A percentile compares a stretch with the other conserved stretches of the same genome.
These are phyloP conservation scores for Rubus idaeus DNA, from an alignment of 306 rosid genomes.

Conservation along the genomic window DNA sequence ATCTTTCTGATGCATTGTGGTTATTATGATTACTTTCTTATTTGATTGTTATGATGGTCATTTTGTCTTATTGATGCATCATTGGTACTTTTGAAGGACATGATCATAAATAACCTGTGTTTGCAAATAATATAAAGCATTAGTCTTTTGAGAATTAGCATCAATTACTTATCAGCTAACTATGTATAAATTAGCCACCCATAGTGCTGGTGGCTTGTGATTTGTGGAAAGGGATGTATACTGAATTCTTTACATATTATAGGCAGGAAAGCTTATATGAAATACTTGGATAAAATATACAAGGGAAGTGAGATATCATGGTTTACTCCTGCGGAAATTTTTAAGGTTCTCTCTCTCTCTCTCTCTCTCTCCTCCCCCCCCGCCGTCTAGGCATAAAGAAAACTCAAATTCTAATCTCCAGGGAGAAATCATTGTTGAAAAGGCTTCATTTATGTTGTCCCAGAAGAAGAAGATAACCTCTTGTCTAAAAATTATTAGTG, in stretches of 20 bases:
- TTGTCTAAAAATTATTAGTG: not conserved
- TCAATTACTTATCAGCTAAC: not conserved
- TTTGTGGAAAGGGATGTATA: not conserved
- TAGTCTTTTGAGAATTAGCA: not conserved
- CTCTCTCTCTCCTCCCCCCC: not conserved
- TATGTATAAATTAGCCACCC: not conserved
- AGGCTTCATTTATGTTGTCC: not conserved
- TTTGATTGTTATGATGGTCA: not conserved
- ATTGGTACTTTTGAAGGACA: not conserved
- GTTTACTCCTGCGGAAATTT: conserved; percentile 97
- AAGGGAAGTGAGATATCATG: conserved; percentile 73
- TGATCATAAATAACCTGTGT: not conserved
- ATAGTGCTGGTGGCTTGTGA: conserved; percentile 1
- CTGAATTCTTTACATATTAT: conserved; percentile 33
- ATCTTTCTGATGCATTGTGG: not conserved
- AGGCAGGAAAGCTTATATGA: conserved; percentile 89
- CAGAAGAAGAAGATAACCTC: not conserved
- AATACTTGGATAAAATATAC: conserved; percentile 73
- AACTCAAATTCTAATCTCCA: conserved; percentile 6
- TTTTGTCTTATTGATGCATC: not conserved
- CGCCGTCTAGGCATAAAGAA: not conserved
- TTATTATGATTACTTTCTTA: not conserved
- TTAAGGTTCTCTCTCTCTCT: conserved; percentile 50
- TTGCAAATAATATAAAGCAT: not conserved
- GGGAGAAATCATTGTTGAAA: not conserved